phyloP scores from a whole-genome alignment of 2,329 filamentous ascomycete genomes.

The Stemphylium beticola region DNA sequence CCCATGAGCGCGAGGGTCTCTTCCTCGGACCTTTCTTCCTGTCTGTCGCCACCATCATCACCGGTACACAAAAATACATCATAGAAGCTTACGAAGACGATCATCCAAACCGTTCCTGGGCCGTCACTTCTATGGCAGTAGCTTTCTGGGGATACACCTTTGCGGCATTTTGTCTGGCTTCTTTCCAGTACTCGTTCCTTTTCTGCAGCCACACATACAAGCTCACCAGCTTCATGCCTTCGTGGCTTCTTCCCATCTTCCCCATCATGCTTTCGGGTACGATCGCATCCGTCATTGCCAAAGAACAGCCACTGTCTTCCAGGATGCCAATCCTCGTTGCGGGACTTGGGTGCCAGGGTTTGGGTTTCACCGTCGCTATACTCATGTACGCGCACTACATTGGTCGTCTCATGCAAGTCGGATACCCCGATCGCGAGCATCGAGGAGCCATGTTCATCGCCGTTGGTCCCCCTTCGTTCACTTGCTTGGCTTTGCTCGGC shows the following conservation, averaged over 20 bases:
- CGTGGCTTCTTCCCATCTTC: conserved; percentile 77
- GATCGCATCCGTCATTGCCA: conserved; percentile 69
- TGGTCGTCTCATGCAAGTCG: conserved; percentile 71
- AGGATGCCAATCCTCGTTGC: conserved; percentile 69
- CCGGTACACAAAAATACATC: conserved; percentile 49
- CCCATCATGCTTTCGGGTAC: conserved; percentile 76
- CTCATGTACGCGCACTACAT: conserved; percentile 78
- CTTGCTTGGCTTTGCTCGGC: conserved; percentile 71
- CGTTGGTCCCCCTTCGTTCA: conserved; percentile 76
- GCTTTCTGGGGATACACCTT: conserved; percentile 55
- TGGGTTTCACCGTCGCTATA: conserved; percentile 71
- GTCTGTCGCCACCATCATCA: conserved; percentile 51
- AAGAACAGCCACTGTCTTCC: conserved; percentile 62
- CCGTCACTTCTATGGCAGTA: conserved; percentile 48
- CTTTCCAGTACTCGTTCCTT: conserved; percentile 66
- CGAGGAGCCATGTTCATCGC: conserved; percentile 76
- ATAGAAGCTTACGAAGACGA: conserved; percentile 42
- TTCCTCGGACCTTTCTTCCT: conserved; percentile 56
- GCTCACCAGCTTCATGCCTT: conserved; percentile 73
- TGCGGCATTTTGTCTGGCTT: conserved; percentile 48
- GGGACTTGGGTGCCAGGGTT: conserved; percentile 71
- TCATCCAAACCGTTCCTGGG: conserved; percentile 51
- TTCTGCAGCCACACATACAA: conserved; percentile 66
- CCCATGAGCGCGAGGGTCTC: conserved; percentile 59
- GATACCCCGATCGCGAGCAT: conserved; percentile 68